Percentiles rank a stretch among this genome's conserved stretches.
Evolutionary conservation across 73 alveolate species (phyloP).

Genomic region (Stentor coeruleus): DNA sequence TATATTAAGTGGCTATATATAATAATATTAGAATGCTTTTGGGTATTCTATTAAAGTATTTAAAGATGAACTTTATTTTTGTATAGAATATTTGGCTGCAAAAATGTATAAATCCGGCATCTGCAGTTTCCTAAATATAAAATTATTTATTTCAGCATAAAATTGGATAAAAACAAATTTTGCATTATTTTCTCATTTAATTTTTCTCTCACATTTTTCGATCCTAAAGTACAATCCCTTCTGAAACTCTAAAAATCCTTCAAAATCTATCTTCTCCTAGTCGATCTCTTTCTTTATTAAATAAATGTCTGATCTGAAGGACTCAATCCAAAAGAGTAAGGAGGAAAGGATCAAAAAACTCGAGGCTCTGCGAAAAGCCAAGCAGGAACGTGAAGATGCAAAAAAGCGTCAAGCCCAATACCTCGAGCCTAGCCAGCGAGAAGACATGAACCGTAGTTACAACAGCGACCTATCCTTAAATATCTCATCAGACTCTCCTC

Average conservation of each 20-base stretch:
- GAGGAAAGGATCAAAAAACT: neutral
- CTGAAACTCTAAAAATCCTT: too few relatives aligned
- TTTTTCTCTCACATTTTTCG: too few relatives aligned
- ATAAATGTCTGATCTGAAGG: neutral
- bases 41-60: neutral
- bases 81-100: neutral
- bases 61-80: neutral
- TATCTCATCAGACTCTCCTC: neutral
- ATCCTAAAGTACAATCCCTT: too few relatives aligned
- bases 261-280: too few relatives aligned
- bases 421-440: neutral
- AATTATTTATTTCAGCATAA: too few relatives aligned
- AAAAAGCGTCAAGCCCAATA: neutral
- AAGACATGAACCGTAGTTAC: neutral
- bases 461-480: neutral
- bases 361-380: neutral
- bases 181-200: too few relatives aligned
- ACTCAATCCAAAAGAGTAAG: constrained; percentile 21
- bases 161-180: too few relatives aligned
- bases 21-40: neutral
- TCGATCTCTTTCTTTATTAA: too few relatives aligned
- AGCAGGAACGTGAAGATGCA: neutral
- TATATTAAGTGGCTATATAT: neutral
- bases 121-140: too few relatives aligned
- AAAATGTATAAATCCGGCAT: too few relatives aligned